These are phyloP conservation scores for Russula ochroleuca DNA, from an alignment of 768 basidiomycete genomes.

Conservation along the genomic window DNA sequence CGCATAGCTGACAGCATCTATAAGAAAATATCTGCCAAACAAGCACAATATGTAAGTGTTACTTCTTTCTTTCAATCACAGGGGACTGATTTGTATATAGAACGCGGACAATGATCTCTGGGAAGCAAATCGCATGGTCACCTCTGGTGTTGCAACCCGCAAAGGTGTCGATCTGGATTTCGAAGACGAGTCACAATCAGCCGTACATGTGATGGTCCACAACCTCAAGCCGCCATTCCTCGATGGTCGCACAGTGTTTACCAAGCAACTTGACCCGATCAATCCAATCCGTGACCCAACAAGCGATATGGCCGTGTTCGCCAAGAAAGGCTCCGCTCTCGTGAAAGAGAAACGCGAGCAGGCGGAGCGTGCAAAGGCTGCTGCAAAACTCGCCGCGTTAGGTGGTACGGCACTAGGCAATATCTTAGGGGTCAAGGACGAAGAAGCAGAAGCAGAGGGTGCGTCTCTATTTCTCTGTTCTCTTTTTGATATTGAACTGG, in stretches of 20 bases:
- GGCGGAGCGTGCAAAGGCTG: constrained; percentile 92
- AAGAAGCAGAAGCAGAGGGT: constrained; percentile 91
- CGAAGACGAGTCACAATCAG: constrained; percentile 93
- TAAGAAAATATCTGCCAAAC: constrained; percentile 87
- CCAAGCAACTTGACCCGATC: constrained; percentile 94
- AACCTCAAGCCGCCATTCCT: constrained; percentile 97
- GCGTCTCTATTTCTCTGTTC: constrained; percentile 37
- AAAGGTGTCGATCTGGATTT: constrained; percentile 88
- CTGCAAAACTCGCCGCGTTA: constrained; percentile 88
- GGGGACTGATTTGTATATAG: constrained; percentile 38
- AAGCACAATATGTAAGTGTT: constrained; percentile 86
- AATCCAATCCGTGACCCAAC: constrained; percentile 93
- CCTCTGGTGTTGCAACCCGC: constrained; percentile 89
- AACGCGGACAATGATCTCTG: constrained; percentile 98
- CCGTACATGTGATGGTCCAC: constrained; percentile 96
- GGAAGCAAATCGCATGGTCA: constrained; percentile 97
- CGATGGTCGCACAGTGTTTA: constrained; percentile 93
- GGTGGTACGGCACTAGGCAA: constrained; percentile 95
- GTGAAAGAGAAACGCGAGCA: constrained; percentile 97
- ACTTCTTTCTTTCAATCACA: background rate
- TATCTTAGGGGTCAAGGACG: constrained; percentile 95
- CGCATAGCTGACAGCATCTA: constrained; percentile 26
- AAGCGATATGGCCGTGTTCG: constrained; percentile 92
- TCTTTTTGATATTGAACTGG: constrained; percentile 46
- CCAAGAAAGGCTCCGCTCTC: constrained; percentile 92